Evolutionary conservation across 129 eudicot genomes (phyloP), one percentile per base, ranked within the genome.

Genomic region (Escallonia herrerae): DNA sequence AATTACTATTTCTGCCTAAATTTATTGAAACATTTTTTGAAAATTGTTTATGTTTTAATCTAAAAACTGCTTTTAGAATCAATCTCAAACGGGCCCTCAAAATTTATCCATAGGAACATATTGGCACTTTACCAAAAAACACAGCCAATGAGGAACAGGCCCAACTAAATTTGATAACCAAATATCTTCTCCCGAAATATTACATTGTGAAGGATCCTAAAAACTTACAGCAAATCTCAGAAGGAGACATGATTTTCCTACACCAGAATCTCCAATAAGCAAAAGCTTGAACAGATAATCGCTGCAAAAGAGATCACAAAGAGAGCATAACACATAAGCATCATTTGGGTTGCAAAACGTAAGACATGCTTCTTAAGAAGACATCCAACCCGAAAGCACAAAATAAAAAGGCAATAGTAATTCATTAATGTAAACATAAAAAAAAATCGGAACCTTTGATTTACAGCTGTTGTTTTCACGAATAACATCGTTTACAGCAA

Each of bases 181-280:
- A 7, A 40, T 14, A 52, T 41, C 70, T 40, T 53, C 14, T 8
- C 5, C 8, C 7, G 7, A 8, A 15, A 66, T 48, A 41, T 60
- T 14, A 39, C 6, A 8, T 40, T 4, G 45, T 13, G 39, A 44
- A 37, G 45, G 14, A 44, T 51, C 62, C n/a, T 37, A 51, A 15
- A 3, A 38, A 76, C 85, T 75, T 67, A 76, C 85, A 67, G 81
- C 78, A 80, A 75, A 80, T 67, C 81, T 72, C 51, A 80, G 70
- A n/a, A 80, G 81, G 43, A 80, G 78, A 76, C 81, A 80, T 77
- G 86, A 77, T 45, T 81, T 81, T 52, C 82, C 82, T 48, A 81
- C 80, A 46, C 80, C 80, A 69, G 86, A 77, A 73, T 81, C 82
- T 77, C 82, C 82, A 62, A 77, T 81, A 60, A 81, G 79, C 71